These are phyloP conservation scores for Penicillium sp. DNA, from an alignment of 2,329 filamentous ascomycete genomes.

Conservation along the genomic window DNA sequence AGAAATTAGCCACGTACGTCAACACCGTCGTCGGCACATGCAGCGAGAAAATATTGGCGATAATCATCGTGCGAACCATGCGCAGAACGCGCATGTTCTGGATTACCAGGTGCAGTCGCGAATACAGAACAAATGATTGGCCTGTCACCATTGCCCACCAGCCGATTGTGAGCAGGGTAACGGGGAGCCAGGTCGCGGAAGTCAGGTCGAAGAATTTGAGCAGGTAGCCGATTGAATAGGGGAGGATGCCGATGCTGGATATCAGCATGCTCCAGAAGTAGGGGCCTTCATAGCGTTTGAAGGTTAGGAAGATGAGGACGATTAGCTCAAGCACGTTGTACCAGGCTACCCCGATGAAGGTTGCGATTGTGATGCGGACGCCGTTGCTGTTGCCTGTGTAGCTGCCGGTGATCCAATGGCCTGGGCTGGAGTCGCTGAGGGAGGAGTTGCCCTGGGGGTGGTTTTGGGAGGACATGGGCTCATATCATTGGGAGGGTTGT, in stretches of 20 bases:
- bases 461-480: slow-evolving; percentile 24
- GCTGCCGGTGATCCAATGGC: slow-evolving; percentile 29
- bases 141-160: slow-evolving; percentile 59
- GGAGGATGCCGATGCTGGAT: slow-evolving; percentile 44
- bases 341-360: slow-evolving; percentile 28
- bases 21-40: slow-evolving; percentile 53
- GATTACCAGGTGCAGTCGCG: slow-evolving; percentile 55
- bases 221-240: slow-evolving; percentile 36
- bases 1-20: slow-evolving; percentile 42
- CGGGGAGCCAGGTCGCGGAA: slow-evolving; percentile 23
- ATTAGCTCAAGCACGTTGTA: slow-evolving; percentile 45
- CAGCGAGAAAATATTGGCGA: slow-evolving; percentile 51
- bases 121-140: slow-evolving; percentile 58
- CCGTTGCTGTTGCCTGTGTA: slow-evolving; percentile 27
- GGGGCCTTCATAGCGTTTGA: slow-evolving; percentile 46
- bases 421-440: slow-evolving; percentile 25
- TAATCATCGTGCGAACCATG: slow-evolving; percentile 54
- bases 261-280: slow-evolving; percentile 51
- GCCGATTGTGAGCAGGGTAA: slow-evolving; percentile 46
- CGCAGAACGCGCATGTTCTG: slow-evolving; percentile 47
- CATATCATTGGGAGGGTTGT: slow-evolving; percentile 9
- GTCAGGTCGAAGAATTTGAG: slow-evolving; percentile 29
- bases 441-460: slow-evolving; percentile 24
- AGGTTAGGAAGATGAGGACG: slow-evolving; percentile 47
- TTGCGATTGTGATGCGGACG: slow-evolving; percentile 29